These are phyloP conservation scores for Naganishia vishniacii DNA, from an alignment of 768 basidiomycete genomes.

Conservation along the genomic window DNA sequence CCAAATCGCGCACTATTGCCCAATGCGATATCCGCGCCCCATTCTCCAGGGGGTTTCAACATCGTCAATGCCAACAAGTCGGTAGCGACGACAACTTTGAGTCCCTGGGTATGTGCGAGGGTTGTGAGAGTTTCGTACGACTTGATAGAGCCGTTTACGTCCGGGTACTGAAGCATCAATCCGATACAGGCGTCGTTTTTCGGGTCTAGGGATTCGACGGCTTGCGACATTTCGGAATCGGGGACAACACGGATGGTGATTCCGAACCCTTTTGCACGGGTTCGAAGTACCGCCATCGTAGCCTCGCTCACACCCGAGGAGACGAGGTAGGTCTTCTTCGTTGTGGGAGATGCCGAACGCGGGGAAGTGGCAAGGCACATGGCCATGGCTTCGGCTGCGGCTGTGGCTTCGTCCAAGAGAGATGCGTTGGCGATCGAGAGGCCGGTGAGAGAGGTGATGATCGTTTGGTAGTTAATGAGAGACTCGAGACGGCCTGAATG, in stretches of 20 bases:
- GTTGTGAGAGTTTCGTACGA: slow-evolving; percentile 66
- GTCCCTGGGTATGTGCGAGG: slow-evolving; percentile 66
- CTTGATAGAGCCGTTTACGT: slow-evolving; percentile 74
- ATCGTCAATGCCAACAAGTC: slow-evolving; percentile 88
- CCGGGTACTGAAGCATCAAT: slow-evolving; percentile 86
- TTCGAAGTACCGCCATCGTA: slow-evolving; percentile 79
- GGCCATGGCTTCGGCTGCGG: slow-evolving; percentile 93
- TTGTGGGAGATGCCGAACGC: slow-evolving; percentile 37
- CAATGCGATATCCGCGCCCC: slow-evolving; percentile 93
- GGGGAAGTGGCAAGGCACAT: slow-evolving; percentile 67
- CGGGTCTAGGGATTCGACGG: slow-evolving; percentile 52
- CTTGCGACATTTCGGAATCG: slow-evolving; percentile 55
- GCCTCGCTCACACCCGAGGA: slow-evolving; percentile 78
- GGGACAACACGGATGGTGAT: slow-evolving; percentile 64
- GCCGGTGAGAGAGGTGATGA: slow-evolving; percentile 86
- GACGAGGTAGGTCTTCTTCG: slow-evolving; percentile 72
- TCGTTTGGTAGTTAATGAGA: slow-evolving; percentile 91
- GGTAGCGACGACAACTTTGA: slow-evolving; percentile 78
- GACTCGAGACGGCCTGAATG: slow-evolving; percentile 82
- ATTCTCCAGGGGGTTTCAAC: slow-evolving; percentile 93
- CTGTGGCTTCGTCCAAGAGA: slow-evolving; percentile 88
- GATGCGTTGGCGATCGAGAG: slow-evolving; percentile 97
- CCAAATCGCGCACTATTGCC: slow-evolving; percentile 96
- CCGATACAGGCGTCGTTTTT: slow-evolving; percentile 57
- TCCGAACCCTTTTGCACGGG: slow-evolving; percentile 88